phyloP scores from a whole-genome alignment of 2,329 filamentous ascomycete genomes.

The Cladophialophora immunda region DNA sequence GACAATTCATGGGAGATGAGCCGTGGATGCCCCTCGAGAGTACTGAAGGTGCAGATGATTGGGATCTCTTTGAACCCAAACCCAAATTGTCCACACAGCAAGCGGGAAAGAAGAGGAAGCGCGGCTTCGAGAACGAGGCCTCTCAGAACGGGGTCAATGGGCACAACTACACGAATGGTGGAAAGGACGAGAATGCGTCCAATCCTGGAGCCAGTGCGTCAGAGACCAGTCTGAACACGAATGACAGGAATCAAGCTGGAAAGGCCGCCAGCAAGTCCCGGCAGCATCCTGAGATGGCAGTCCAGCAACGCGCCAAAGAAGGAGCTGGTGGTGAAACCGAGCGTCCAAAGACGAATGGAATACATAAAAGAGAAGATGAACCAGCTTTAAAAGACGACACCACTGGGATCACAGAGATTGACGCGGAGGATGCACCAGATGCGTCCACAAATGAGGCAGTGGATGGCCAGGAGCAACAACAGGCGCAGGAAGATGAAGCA shows the following conservation, averaged over 20 bases:
- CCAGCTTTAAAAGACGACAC: constrained; percentile 6
- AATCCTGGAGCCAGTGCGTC: not conserved
- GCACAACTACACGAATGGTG: constrained; percentile 19
- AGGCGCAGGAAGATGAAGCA: constrained; percentile 22
- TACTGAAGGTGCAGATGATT: constrained; percentile 61
- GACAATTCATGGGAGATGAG: constrained; percentile 67
- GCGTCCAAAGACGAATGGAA: constrained; percentile 24
- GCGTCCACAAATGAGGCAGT: constrained; percentile 34
- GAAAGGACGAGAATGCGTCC: constrained; percentile 1
- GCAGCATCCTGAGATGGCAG: not conserved
- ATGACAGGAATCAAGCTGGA: not conserved
- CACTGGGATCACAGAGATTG: constrained; percentile 1
- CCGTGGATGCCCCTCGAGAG: constrained; percentile 66
- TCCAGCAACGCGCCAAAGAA: not conserved
- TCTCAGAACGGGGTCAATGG: constrained; percentile 34
- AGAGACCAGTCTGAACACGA: not conserved
- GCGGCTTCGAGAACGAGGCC: constrained; percentile 22
- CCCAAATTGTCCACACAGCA: constrained; percentile 21
- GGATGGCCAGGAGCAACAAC: constrained; percentile 25
- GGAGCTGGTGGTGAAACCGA: not conserved
- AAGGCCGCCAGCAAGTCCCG: not conserved
- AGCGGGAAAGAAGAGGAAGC: constrained; percentile 36
- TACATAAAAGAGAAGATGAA: constrained; percentile 14
- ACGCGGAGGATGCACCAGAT: constrained; percentile 16
- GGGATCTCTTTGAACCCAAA: constrained; percentile 55